phyloP scores from a whole-genome alignment of 495 filamentous ascomycete species.

The Podospora comata region DNA sequence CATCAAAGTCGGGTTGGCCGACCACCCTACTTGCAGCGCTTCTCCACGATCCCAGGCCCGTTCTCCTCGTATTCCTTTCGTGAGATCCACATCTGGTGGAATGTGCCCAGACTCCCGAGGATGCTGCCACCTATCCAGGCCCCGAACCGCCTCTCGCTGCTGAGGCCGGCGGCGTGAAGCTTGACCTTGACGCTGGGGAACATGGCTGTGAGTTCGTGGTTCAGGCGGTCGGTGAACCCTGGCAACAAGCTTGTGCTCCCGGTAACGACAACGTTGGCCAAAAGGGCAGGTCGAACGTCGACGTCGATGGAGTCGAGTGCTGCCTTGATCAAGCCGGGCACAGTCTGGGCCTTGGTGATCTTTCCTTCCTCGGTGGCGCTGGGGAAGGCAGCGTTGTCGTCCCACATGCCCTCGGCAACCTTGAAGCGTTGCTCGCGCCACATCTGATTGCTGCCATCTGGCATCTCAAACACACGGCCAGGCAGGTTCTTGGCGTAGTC shows the following conservation, averaged over 20 bases:
- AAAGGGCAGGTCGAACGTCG: slow-evolving; percentile 76
- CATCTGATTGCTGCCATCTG: slow-evolving; percentile 87
- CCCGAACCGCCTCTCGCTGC: slow-evolving; percentile 81
- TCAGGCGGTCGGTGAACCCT: slow-evolving; percentile 84
- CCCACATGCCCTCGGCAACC: slow-evolving; percentile 83
- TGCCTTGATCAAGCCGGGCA: slow-evolving; percentile 76
- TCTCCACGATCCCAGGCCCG: slow-evolving; percentile 67
- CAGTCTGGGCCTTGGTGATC: slow-evolving; percentile 65
- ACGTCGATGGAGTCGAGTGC: slow-evolving; percentile 77
- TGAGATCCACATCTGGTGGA: slow-evolving; percentile 98
- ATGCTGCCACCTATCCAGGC: slow-evolving; percentile 98
- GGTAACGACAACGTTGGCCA: slow-evolving; percentile 89
- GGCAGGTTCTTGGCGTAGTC: slow-evolving; percentile 62
- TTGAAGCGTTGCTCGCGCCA: slow-evolving; percentile 83
- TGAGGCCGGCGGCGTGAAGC: slow-evolving; percentile 79
- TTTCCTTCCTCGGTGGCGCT: slow-evolving; percentile 25
- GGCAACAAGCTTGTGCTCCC: slow-evolving; percentile 80
- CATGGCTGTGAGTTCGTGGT: slow-evolving; percentile 71
- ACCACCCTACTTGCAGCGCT: slow-evolving; percentile 63
- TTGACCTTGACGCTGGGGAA: slow-evolving; percentile 81
- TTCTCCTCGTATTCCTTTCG: slow-evolving; percentile 80
- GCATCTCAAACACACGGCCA: slow-evolving; percentile 90
- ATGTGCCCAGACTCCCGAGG: slow-evolving; percentile 91
- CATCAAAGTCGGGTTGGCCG: background rate
- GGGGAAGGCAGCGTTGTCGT: slow-evolving; percentile 63